Evolutionary conservation across 805 yeast species (phyloP), one percentile per base, ranked within the genome.

Genomic region (Sugiyamaella valdiviana): DNA sequence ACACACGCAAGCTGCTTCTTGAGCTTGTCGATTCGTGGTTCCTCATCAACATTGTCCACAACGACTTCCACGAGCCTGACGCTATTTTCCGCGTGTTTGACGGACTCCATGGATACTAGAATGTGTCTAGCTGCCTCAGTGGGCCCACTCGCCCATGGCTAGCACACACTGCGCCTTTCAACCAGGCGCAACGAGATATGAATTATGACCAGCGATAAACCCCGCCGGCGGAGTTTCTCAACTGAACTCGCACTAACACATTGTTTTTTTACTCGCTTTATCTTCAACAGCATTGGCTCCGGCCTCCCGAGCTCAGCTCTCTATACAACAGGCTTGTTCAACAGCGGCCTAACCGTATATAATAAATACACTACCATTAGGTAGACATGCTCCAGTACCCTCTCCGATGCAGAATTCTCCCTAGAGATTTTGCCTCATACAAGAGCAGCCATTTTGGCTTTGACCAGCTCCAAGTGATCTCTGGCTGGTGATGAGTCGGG

Each of bases 11-110:
- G 16, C 71, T 83, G 46, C 63, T 83, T 53, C 60, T 69, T 43
- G 56, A 61, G 3, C 63, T 85, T 43, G 71, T 80, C 45, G 67
- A 78, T 42, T 77, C 78, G 46, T 91, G 78, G 69, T 80, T 82
- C 37, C 75, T 91, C 59, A 83, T 91, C 57, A 90, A 90, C 66
- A 78, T 91, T 60, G 97, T 91, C 50, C 95, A 90, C 69, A 91
- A 91, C 64, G 89, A 90, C 62, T 91, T 61, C 61, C 65, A 59
- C 47, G 55, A 61, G 35, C 57, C 60, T 5, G 45, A 46, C 7
- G 68, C 61, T 7, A 62, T 66, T 19, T 66, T 66, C 44, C 14
- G 16, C 3, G 9, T 45, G 2, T 45, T 45, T 22, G 42, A 45
- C 6, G 42, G 42, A n/a, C 24, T 45, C 23, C 10, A 19, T 20